phyloP scores from a whole-genome alignment of 371 early-diverging fungal species.

The Apophysomyces ossiformis region DNA sequence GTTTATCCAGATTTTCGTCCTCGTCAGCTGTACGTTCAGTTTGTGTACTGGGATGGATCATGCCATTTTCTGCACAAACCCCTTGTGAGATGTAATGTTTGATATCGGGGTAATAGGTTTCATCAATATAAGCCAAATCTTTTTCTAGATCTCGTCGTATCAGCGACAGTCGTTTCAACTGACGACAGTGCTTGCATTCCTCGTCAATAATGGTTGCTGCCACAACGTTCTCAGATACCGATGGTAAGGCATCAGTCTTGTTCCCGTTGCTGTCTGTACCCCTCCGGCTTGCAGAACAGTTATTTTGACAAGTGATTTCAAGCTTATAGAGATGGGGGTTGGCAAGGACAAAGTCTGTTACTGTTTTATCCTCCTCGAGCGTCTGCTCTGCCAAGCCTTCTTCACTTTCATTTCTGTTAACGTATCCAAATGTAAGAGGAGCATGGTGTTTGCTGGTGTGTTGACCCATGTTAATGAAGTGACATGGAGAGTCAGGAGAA shows the following conservation, averaged over 20 bases:
- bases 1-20: slow-evolving; percentile 31
- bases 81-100: slow-evolving; percentile 22
- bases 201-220: slow-evolving; percentile 24
- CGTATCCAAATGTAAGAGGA: slow-evolving; percentile 45
- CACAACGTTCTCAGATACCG: slow-evolving; percentile 10
- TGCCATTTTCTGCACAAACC: neutral
- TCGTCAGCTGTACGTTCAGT: slow-evolving; percentile 10
- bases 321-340: slow-evolving; percentile 46
- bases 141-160: slow-evolving; percentile 36
- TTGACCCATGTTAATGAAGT: slow-evolving; percentile 30
- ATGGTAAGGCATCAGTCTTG: neutral
- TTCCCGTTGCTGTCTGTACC: neutral
- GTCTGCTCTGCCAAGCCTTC: slow-evolving; percentile 11
- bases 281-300: slow-evolving; percentile 12
- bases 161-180: slow-evolving; percentile 35
- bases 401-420: slow-evolving; percentile 22
- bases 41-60: neutral
- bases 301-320: slow-evolving; percentile 32
- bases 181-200: slow-evolving; percentile 32
- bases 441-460: slow-evolving; percentile 40
- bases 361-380: slow-evolving; percentile 6
- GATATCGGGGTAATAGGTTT: slow-evolving; percentile 44
- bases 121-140: slow-evolving; percentile 48
- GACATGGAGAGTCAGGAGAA: slow-evolving; percentile 5
- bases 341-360: slow-evolving; percentile 35